Base-by-base conservation (phyloP, 2,329 filamentous ascomycete genomes). In the Aspergillus fischeri region DNA sequence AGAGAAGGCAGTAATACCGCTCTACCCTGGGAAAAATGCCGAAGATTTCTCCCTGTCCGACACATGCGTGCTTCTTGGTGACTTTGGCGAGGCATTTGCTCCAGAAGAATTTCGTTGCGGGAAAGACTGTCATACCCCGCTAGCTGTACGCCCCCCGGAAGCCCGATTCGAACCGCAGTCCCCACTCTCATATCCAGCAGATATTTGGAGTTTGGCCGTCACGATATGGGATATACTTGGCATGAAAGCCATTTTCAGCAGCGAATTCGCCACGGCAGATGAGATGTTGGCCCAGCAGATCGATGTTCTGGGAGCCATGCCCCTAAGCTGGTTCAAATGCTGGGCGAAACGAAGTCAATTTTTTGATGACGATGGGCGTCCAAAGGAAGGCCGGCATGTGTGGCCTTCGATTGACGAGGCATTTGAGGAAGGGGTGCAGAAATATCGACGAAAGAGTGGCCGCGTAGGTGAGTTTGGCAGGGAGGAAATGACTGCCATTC, bases 21-120 rank as follows among this genome's bases (percentile, higher is more conserved):
- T 71, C 3, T 67, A 49, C 41, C 63, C 75, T 24, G 70, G 67
- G 1, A 70, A 71, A 58, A 41, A 61, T 4, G 67, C 67, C 6
- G 58, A 70, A 45, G 55, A 70, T 0, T 67, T 73, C 48, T 58
- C 60, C 8, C 28, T 72, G 24, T 58, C 60, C 1, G 73, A 76
- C 11, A 60, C 67, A 1, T 58, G 59, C 4, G 41, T 70, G 0
- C 54, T 75, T 51, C 69, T 76, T 1, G 63, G 60, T 57, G 73
- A 76, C 60, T 75, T 70, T 50, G 61, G 61, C 2, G 60, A 61
- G 28, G 55, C 60, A 20, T 63, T 62, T 29, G 2, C 61, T 1
- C 66, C 69, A 20, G 56, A 49, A 24, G 60, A 68, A 1, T 2
- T 41, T 49, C 67, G 67, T 28, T 58, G 51, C 8, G 66, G 69